A percentile compares a stretch with the other conserved stretches of the same genome.
Conservation (phyloP, 2,329 filamentous ascomycete species). For the Penicillium sp. region DNA sequence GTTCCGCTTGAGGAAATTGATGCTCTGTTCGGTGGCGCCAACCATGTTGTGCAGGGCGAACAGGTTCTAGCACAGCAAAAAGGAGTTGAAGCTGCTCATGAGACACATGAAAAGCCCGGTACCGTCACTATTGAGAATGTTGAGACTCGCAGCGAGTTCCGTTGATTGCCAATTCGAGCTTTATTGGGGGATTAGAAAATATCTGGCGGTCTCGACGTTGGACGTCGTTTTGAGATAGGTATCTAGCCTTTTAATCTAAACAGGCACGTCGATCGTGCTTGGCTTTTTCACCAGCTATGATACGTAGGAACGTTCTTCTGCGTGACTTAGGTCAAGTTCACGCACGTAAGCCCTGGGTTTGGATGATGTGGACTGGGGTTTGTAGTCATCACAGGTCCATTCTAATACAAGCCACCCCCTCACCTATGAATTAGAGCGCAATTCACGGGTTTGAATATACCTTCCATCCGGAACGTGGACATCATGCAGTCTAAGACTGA, state of each 20-base stretch:
- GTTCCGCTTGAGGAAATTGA: constrained; percentile 40
- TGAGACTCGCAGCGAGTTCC: neutral
- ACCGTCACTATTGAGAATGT: constrained; percentile 25
- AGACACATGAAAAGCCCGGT: constrained; percentile 17
- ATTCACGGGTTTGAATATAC: no score
- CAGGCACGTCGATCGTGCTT: neutral
- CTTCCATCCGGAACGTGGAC: no score
- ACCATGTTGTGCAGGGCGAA: constrained; percentile 36
- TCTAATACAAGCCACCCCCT: no score
- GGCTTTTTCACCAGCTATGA: neutral
- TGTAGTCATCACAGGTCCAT: no score
- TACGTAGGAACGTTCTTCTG: no score
- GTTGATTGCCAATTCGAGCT: neutral
- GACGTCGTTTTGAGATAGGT: neutral
- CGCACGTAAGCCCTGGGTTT: no score
- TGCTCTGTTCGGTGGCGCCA: constrained; percentile 37
- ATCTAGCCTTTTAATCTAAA: constrained; percentile 4
- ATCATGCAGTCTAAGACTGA: no score
- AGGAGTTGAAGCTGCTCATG: constrained; percentile 6
- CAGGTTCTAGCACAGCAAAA: constrained; percentile 30
- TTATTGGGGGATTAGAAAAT: neutral
- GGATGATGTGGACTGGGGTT: no score
- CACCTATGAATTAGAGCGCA: no score
- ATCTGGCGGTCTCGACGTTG: neutral
- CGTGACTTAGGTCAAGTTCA: no score